A percentile compares a stretch with the other conserved stretches of the same genome.
These are phyloP conservation scores for Mycena pura DNA, from an alignment of 768 basidiomycete genomes.

Conservation along the genomic window DNA sequence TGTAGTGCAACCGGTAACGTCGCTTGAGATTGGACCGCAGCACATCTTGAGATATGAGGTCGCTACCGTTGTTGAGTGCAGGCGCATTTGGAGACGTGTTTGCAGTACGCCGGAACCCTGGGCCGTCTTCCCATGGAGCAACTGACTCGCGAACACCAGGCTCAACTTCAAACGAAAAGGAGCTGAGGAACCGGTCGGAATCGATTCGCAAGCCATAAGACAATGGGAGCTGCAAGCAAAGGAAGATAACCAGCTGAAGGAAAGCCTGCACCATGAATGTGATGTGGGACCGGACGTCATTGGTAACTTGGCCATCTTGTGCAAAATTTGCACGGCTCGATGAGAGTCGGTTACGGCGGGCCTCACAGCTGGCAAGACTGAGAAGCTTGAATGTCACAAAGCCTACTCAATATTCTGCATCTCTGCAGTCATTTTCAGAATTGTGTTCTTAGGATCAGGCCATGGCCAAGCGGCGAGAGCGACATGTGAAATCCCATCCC, in stretches of 20 bases:
- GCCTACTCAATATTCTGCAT: no score
- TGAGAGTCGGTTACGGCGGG: background rate
- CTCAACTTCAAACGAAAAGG: background rate
- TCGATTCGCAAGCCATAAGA: background rate
- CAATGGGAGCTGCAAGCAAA: background rate
- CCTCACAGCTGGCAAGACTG: background rate
- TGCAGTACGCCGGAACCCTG: background rate
- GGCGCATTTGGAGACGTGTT: background rate
- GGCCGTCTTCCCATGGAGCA: background rate
- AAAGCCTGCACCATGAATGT: background rate
- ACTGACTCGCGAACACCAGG: background rate
- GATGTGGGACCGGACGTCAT: background rate
- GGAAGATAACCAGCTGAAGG: background rate
- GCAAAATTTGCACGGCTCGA: background rate
- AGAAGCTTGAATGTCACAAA: no score
- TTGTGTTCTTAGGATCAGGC: background rate
- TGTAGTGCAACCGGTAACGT: conserved; percentile 1
- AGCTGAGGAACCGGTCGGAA: background rate
- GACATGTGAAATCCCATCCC: background rate
- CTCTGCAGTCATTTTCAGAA: no score
- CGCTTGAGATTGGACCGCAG: background rate
- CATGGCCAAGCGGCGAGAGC: no score
- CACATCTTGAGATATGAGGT: background rate
- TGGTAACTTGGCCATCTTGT: background rate
- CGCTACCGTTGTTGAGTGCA: background rate